A percentile compares a stretch with the other conserved stretches of the same genome.
phyloP scores from a whole-genome alignment of 2,329 filamentous ascomycete genomes.

The Aspergillus ochraceus region DNA sequence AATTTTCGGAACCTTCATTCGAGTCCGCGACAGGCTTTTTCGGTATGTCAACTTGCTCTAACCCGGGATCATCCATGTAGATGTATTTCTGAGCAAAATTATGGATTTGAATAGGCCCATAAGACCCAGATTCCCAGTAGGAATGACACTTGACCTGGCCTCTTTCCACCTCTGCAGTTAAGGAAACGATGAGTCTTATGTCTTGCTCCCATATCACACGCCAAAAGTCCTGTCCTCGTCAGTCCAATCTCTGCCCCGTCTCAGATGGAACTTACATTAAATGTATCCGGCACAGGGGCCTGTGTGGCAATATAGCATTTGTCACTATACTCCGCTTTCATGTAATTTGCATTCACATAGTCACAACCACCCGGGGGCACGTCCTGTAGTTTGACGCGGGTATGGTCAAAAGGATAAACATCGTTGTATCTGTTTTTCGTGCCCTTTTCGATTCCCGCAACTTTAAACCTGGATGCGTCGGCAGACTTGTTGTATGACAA shows the following conservation, averaged over 20 bases:
- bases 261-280: constrained; percentile 63
- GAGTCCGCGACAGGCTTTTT: constrained; percentile 31
- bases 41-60: constrained; percentile 37
- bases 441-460: constrained; percentile 92
- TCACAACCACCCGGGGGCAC: constrained; percentile 72
- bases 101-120: constrained; percentile 74
- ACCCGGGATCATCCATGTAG: constrained; percentile 65
- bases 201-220: constrained; percentile 97
- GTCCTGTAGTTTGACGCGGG: constrained; percentile 75
- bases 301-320: constrained; percentile 96
- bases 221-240: constrained; percentile 78
- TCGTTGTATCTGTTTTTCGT: constrained; percentile 97
- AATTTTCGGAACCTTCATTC: constrained; percentile 41
- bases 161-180: constrained; percentile 91
- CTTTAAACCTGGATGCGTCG: constrained; percentile 59
- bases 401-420: constrained; percentile 94
- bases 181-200: constrained; percentile 90
- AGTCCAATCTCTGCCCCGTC: no score
- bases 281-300: constrained; percentile 87
- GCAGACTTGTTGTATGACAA: constrained; percentile 62
- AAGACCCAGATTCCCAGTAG: constrained; percentile 82
- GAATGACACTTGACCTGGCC: constrained; percentile 93
- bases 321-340: constrained; percentile 76
- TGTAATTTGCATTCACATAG: constrained; percentile 91
- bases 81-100: constrained; percentile 79